Conservation (phyloP, 2,329 filamentous ascomycete genomes). For the Fusarium decemcellulare region DNA sequence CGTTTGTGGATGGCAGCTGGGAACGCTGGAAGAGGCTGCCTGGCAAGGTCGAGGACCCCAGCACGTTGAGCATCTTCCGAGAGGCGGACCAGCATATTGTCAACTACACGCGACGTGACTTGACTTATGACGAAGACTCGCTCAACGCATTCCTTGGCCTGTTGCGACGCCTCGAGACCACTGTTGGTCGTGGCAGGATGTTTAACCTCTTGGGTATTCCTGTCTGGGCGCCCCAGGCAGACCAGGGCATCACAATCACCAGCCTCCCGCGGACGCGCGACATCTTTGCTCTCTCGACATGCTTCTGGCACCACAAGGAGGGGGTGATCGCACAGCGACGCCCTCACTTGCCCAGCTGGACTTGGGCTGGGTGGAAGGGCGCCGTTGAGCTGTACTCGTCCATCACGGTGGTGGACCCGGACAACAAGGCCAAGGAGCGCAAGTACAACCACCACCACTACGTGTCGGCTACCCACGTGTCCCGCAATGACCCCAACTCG, state of each 20-base stretch:
- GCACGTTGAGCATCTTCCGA: constrained; percentile 54
- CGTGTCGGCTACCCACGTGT: constrained; percentile 52
- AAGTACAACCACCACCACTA: constrained; percentile 55
- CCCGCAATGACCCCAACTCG: constrained; percentile 50
- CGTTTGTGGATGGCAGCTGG: constrained; percentile 54
- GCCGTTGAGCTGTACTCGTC: constrained; percentile 53
- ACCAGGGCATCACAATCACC: constrained; percentile 18
- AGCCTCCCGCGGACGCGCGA: constrained; percentile 49
- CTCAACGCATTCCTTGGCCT: constrained; percentile 52
- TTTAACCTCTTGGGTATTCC: constrained; percentile 51
- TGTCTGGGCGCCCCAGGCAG: constrained; percentile 46
- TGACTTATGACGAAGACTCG: constrained; percentile 52
- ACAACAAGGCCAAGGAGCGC: constrained; percentile 45
- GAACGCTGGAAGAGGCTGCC: constrained; percentile 53
- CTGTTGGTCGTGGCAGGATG: constrained; percentile 48
- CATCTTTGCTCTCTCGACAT: constrained; percentile 52
- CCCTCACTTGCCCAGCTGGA: constrained; percentile 53
- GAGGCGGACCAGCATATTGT: constrained; percentile 52
- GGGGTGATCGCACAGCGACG: constrained; percentile 45
- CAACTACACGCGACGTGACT: constrained; percentile 48
- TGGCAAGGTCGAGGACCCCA: constrained; percentile 46
- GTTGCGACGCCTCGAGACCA: constrained; percentile 49
- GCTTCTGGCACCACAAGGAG: constrained; percentile 55
- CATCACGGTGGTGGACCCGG: constrained; percentile 50
- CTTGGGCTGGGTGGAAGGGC: constrained; percentile 55